These are phyloP conservation scores for Dichotomopilus funicola DNA, from an alignment of 2,329 filamentous ascomycete species.

Conservation along the genomic window DNA sequence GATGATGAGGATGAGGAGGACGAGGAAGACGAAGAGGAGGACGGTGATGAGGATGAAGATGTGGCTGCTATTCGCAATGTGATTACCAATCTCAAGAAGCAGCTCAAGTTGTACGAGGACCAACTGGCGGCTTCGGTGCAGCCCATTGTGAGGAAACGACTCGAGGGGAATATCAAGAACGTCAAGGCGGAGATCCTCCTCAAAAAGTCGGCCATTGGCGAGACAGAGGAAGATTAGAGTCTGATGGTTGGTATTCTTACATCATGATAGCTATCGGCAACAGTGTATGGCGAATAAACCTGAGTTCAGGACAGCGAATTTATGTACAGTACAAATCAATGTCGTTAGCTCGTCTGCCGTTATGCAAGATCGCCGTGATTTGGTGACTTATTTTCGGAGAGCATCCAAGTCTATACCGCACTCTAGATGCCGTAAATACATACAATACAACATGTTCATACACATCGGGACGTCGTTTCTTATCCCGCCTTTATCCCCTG, in stretches of 20 bases:
- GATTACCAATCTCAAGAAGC: slow-evolving; percentile 46
- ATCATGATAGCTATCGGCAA: neutral
- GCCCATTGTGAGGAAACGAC: slow-evolving; percentile 43
- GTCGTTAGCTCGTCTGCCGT: no score
- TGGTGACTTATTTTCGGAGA: no score
- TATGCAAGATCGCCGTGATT: no score
- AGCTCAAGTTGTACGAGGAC: slow-evolving; percentile 40
- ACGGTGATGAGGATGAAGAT: slow-evolving; percentile 43
- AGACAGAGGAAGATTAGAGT: slow-evolving; percentile 29
- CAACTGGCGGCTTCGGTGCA: slow-evolving; percentile 40
- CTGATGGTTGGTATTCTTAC: neutral
- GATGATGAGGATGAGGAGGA: slow-evolving; percentile 35
- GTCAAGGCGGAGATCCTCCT: slow-evolving; percentile 36
- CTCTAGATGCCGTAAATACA: slow-evolving; percentile 12
- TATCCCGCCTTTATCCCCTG: neutral
- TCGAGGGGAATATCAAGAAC: slow-evolving; percentile 44
- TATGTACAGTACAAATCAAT: neutral
- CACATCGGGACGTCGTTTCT: slow-evolving; percentile 1
- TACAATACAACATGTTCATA: slow-evolving; percentile 17
- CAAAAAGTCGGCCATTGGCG: slow-evolving; percentile 32
- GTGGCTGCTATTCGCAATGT: slow-evolving; percentile 50
- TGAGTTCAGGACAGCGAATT: neutral
- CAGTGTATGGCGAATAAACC: neutral
- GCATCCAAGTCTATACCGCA: slow-evolving; percentile 1
- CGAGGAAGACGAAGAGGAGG: slow-evolving; percentile 42